These are phyloP conservation scores for Suillus tomentosus DNA, from an alignment of 768 basidiomycete species.

Conservation along the genomic window DNA sequence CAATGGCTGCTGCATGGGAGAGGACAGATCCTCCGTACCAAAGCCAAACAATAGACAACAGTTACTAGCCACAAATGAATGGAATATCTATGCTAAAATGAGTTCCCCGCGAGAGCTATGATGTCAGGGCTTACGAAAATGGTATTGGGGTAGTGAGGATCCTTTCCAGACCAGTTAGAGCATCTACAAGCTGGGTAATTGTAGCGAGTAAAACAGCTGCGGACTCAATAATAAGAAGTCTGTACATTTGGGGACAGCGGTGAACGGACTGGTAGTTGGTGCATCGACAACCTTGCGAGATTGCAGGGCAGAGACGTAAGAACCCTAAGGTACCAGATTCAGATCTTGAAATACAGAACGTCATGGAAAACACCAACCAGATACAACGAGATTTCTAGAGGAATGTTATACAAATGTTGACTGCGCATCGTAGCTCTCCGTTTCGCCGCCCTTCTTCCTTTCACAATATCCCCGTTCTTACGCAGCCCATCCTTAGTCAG, in stretches of 20 bases:
- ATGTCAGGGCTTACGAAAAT: constrained; percentile 53
- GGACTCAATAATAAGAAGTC: constrained; percentile 6
- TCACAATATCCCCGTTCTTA: constrained; percentile 28
- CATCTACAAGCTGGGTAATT: constrained; percentile 60
- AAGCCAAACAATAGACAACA: constrained; percentile 55
- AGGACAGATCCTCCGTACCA: constrained; percentile 43
- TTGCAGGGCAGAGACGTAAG: constrained; percentile 65
- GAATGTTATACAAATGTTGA: constrained; percentile 57
- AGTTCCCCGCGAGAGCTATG: background rate
- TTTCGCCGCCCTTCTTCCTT: constrained; percentile 64
- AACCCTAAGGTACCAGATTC: constrained; percentile 47
- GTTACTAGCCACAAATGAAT: constrained; percentile 71
- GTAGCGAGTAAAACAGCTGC: constrained; percentile 49
- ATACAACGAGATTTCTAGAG: constrained; percentile 70
- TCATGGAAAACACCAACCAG: constrained; percentile 41
- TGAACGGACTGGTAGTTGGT: constrained; percentile 56
- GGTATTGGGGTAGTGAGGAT: constrained; percentile 78
- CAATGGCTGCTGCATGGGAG: background rate
- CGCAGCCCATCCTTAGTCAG: constrained; percentile 50
- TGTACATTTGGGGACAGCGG: constrained; percentile 9
- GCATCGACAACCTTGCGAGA: constrained; percentile 56
- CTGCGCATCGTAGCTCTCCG: constrained; percentile 51
- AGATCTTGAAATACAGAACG: background rate
- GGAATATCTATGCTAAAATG: constrained; percentile 48
- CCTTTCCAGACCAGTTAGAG: constrained; percentile 68